Evolutionary conservation across 2,329 filamentous ascomycete genomes (phyloP).

Genomic region (Xylariomycetidae sp.): DNA sequence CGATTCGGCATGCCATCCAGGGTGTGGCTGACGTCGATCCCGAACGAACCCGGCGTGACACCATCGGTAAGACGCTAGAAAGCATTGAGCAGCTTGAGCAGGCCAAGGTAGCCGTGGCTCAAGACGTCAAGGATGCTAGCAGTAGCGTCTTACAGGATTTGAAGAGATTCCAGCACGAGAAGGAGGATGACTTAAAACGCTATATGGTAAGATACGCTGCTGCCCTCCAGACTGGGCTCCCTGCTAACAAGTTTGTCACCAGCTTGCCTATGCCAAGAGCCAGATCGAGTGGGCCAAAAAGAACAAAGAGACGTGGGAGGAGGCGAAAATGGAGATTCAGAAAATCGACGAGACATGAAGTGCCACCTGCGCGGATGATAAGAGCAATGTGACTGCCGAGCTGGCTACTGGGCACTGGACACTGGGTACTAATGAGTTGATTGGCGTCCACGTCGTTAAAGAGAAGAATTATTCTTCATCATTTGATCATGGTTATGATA

Average conservation of each 20-base stretch:
- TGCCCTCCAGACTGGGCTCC: background rate
- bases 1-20: constrained; percentile 91
- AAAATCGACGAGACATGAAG: constrained; percentile 76
- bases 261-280: constrained; percentile 89
- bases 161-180: constrained; percentile 88
- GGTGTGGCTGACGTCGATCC: constrained; percentile 96
- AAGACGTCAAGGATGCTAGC: constrained; percentile 92
- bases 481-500: too few relatives aligned
- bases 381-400: too few relatives aligned
- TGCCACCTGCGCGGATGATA: too few relatives aligned
- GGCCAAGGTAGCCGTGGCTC: constrained; percentile 79
- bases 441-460: too few relatives aligned
- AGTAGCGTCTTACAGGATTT: constrained; percentile 83
- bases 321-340: constrained; percentile 78
- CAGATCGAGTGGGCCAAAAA: constrained; percentile 94
- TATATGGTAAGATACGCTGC: constrained; percentile 75
- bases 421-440: too few relatives aligned
- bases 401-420: too few relatives aligned
- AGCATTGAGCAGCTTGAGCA: constrained; percentile 82
- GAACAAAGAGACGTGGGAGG: constrained; percentile 87
- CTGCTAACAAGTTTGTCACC: constrained; percentile 18
- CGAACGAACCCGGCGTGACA: constrained; percentile 84
- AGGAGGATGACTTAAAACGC: constrained; percentile 86
- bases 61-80: constrained; percentile 93
- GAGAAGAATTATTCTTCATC: too few relatives aligned